These are phyloP conservation scores for Metarhizium rileyi DNA, from an alignment of 2,329 filamentous ascomycete genomes.

Conservation along the genomic window DNA sequence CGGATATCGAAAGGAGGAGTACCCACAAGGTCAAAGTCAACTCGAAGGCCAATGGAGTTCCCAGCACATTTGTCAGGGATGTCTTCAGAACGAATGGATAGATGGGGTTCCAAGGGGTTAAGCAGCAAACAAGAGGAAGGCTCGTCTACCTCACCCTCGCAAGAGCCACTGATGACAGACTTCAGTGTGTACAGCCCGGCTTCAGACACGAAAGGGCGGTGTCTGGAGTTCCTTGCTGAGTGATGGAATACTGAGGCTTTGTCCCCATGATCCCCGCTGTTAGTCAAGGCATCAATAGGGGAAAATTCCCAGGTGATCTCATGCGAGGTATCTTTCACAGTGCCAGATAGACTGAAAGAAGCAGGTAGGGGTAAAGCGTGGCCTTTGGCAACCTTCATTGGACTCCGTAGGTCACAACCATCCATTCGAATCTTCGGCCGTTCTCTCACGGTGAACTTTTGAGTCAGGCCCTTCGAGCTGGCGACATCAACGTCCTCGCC, in stretches of 20 bases:
- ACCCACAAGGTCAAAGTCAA: slow-evolving; percentile 82
- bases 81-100: slow-evolving; percentile 65
- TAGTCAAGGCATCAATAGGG: slow-evolving; percentile 57
- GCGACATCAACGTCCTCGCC: slow-evolving; percentile 61
- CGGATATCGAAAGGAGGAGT: slow-evolving; percentile 82
- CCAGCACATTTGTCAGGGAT: slow-evolving; percentile 94
- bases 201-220: slow-evolving; percentile 59
- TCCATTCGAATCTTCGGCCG: slow-evolving; percentile 63
- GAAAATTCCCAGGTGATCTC: slow-evolving; percentile 75
- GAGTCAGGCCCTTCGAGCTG: slow-evolving; percentile 55
- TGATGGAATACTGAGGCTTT: slow-evolving; percentile 48
- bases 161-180: slow-evolving; percentile 69
- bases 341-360: slow-evolving; percentile 53
- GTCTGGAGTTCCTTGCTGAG: slow-evolving; percentile 49
- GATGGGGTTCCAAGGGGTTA: slow-evolving; percentile 79
- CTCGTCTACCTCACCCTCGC: slow-evolving; percentile 80
- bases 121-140: slow-evolving; percentile 87
- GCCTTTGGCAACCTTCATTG: slow-evolving; percentile 75
- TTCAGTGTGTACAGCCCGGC: slow-evolving; percentile 82
- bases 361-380: slow-evolving; percentile 59
- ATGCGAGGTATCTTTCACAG: slow-evolving; percentile 53
- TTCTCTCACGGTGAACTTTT: slow-evolving; percentile 78
- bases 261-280: slow-evolving; percentile 59
- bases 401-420: slow-evolving; percentile 70
- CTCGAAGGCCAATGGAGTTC: slow-evolving; percentile 80